Conservation (phyloP, 768 basidiomycete species). For the Mycena latifolia region DNA sequence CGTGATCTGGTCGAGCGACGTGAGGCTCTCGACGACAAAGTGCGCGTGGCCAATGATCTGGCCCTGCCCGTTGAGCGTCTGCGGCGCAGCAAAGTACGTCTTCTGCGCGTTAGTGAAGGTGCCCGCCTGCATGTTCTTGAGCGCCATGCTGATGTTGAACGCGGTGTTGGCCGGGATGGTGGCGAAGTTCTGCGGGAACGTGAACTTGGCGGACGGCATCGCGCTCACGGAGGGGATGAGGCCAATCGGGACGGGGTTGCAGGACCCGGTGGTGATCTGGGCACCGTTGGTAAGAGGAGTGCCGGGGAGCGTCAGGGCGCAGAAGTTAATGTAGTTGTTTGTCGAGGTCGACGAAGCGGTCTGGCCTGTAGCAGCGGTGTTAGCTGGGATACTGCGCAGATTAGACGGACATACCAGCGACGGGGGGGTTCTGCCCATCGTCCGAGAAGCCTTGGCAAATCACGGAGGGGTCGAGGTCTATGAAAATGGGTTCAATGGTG, state of each 20-base stretch:
- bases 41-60: slow-evolving; percentile 68
- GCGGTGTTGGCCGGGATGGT: slow-evolving; percentile 6
- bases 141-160: slow-evolving; percentile 13
- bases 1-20: neutral
- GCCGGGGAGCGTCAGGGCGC: slow-evolving; percentile 38
- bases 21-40: slow-evolving; percentile 49
- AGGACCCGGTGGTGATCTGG: slow-evolving; percentile 63
- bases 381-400: neutral
- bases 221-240: slow-evolving; percentile 62
- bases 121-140: neutral
- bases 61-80: slow-evolving; percentile 57
- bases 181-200: slow-evolving; percentile 15
- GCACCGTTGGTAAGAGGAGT: slow-evolving; percentile 66
- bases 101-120: slow-evolving; percentile 63
- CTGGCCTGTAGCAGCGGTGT: neutral
- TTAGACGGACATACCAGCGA: slow-evolving; percentile 8
- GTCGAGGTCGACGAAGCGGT: slow-evolving; percentile 4
- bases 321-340: slow-evolving; percentile 27
- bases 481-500: neutral
- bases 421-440: slow-evolving; percentile 29
- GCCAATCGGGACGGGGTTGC: slow-evolving; percentile 71
- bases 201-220: slow-evolving; percentile 63
- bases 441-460: slow-evolving; percentile 17
- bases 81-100: slow-evolving; percentile 65
- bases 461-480: slow-evolving; percentile 27